Evolutionary conservation across 371 early-diverging fungal species (phyloP).

Genomic region (Amoeboaphelidium protococcarum): DNA sequence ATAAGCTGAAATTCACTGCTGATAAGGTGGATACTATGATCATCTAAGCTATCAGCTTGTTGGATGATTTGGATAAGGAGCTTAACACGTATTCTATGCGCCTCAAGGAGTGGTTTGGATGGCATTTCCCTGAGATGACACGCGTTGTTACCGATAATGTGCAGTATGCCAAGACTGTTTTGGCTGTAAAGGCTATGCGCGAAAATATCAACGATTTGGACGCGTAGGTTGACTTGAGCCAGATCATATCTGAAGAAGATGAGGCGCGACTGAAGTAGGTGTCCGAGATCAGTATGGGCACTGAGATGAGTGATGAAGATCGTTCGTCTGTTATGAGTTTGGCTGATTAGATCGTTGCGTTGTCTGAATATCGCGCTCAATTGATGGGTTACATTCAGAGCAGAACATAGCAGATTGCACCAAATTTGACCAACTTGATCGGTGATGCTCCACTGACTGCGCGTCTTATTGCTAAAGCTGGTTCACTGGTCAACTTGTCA

Average conservation of each 20-base stretch:
- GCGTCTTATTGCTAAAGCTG: slow-evolving; percentile 69
- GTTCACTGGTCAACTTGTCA: slow-evolving; percentile 65
- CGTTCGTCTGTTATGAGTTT: slow-evolving; percentile 50
- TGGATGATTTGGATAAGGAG: slow-evolving; percentile 86
- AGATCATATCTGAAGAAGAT: slow-evolving; percentile 70
- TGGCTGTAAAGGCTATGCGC: slow-evolving; percentile 30
- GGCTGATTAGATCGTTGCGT: slow-evolving; percentile 53
- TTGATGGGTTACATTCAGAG: slow-evolving; percentile 65
- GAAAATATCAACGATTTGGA: no score
- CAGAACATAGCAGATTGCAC: slow-evolving; percentile 71
- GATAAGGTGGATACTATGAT: slow-evolving; percentile 88
- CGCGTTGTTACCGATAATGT: slow-evolving; percentile 44
- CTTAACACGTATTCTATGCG: slow-evolving; percentile 93
- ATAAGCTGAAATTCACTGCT: slow-evolving; percentile 72
- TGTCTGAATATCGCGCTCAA: slow-evolving; percentile 60
- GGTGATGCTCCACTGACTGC: slow-evolving; percentile 83
- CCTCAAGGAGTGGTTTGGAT: slow-evolving; percentile 78
- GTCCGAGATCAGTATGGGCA: slow-evolving; percentile 79
- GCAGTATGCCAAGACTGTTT: slow-evolving; percentile 37
- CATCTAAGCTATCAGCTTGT: slow-evolving; percentile 70
- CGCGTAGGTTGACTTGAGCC: slow-evolving; percentile 34
- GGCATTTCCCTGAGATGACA: slow-evolving; percentile 78
- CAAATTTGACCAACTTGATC: slow-evolving; percentile 69
- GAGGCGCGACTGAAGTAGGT: slow-evolving; percentile 51
- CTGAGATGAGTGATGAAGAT: slow-evolving; percentile 72